Evolutionary conservation across 73 alveolate species (phyloP).

Genomic region (Paramecium sexaurelia): DNA sequence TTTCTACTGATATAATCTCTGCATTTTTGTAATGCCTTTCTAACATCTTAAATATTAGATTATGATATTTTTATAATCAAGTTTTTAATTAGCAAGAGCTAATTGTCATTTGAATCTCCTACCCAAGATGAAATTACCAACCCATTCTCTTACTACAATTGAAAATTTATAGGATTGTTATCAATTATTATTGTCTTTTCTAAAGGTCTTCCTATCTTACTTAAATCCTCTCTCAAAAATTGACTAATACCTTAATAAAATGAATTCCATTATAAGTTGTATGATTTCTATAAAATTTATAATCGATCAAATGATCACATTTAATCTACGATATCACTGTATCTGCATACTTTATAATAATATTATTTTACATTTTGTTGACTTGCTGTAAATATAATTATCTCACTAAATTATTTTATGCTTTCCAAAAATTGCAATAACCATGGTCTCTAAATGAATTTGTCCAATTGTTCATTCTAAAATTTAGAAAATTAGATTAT

Average conservation of each 20-base stretch:
- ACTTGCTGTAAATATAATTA: background rate
- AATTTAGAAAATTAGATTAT: background rate
- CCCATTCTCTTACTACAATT: constrained; percentile 76
- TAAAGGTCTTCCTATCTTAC: constrained; percentile 58
- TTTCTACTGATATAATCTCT: constrained; percentile 17
- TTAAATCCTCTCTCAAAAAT: constrained; percentile 63
- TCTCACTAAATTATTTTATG: background rate
- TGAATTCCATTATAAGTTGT: constrained; percentile 69
- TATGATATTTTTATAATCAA: background rate
- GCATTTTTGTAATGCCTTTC: background rate
- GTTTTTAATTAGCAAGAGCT: constrained; percentile 61
- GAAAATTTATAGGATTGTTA: constrained; percentile 72
- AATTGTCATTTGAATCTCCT: constrained; percentile 71
- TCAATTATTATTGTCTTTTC: constrained; percentile 73
- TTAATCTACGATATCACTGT: background rate
- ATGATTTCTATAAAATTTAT: constrained; percentile 85
- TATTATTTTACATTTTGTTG: background rate
- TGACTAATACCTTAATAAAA: constrained; percentile 30
- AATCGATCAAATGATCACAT: background rate
- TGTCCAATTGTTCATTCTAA: background rate
- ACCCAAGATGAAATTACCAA: constrained; percentile 72
- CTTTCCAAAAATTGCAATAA: background rate
- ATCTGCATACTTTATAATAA: background rate
- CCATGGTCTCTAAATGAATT: background rate
- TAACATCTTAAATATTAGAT: background rate